phyloP scores from a whole-genome alignment of 1,284 basidiomycete species.

The Fomitopsis palustris region DNA sequence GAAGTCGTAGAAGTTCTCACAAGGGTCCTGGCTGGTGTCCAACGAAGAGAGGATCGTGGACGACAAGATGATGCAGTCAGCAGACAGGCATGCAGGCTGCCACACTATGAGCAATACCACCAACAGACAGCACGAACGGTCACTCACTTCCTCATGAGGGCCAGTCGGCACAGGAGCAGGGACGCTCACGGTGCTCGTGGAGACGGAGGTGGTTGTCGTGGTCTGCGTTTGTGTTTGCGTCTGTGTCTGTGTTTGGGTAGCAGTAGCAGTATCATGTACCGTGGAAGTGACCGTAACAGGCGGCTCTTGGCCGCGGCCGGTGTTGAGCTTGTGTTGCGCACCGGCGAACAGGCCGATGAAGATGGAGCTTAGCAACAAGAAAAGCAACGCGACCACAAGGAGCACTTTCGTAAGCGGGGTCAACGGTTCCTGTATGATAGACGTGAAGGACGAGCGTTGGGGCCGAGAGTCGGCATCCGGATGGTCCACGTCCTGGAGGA shows the following conservation, averaged over 20 bases:
- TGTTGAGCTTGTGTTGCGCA: conserved; percentile 72
- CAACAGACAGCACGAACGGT: background rate
- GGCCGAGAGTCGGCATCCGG: conserved; percentile 20
- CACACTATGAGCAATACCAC: background rate
- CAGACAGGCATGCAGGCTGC: conserved; percentile 59
- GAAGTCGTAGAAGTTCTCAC: conserved; percentile 94
- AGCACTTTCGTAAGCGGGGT: conserved; percentile 86
- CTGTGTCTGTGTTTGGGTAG: conserved; percentile 23
- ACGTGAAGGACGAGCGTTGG: conserved; percentile 37
- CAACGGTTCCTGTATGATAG: conserved; percentile 68
- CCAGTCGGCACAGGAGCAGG: conserved; percentile 39
- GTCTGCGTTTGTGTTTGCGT: conserved; percentile 22
- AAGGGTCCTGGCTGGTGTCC: conserved; percentile 85
- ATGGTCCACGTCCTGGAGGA: conserved; percentile 28
- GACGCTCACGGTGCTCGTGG: conserved; percentile 18
- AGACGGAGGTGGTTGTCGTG: conserved; percentile 23
- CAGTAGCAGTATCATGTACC: conserved; percentile 29
- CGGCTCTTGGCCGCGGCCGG: conserved; percentile 29
- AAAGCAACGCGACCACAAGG: conserved; percentile 67
- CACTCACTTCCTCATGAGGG: conserved; percentile 45
- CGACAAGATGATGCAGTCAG: conserved; percentile 83
- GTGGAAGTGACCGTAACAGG: conserved; percentile 29
- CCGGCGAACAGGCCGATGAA: conserved; percentile 94
- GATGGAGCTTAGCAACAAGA: conserved; percentile 80
- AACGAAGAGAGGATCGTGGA: conserved; percentile 80